phyloP scores from a whole-genome alignment of 129 eudicot species.

The Chrysanthemum makinoi region DNA sequence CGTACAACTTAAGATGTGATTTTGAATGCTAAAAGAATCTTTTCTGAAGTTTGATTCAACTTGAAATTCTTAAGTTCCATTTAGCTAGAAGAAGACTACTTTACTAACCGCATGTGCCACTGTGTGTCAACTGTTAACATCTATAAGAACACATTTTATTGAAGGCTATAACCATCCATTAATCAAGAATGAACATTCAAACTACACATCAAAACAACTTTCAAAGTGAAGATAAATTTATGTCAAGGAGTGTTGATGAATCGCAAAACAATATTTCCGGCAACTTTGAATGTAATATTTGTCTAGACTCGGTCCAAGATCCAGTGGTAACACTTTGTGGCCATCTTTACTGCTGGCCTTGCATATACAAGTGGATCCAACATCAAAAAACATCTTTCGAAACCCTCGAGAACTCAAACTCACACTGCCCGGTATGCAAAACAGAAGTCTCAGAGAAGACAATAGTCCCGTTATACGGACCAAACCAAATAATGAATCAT shows the following conservation, averaged over 20 bases:
- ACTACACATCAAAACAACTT: too few relatives aligned
- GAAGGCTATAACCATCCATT: too few relatives aligned
- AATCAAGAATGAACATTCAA: too few relatives aligned
- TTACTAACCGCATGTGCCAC: too few relatives aligned
- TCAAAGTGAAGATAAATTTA: neutral
- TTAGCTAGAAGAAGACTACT: too few relatives aligned
- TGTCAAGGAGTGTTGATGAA: neutral
- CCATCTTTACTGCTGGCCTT: constrained; percentile 40
- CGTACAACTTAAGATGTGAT: too few relatives aligned
- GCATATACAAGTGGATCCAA: constrained; percentile 38
- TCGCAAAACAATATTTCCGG: constrained; percentile 6
- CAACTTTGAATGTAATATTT: constrained; percentile 35
- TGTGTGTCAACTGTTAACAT: too few relatives aligned
- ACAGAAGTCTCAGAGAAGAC: constrained; percentile 29
- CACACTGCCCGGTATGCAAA: constrained; percentile 36
- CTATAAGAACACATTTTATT: too few relatives aligned
- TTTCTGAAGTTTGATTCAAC: too few relatives aligned
- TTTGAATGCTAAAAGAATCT: too few relatives aligned
- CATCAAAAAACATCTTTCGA: constrained; percentile 14
- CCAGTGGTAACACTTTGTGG: constrained; percentile 42
- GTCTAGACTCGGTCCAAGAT: constrained; percentile 29
- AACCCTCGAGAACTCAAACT: constrained; percentile 9
- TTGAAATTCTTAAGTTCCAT: too few relatives aligned
- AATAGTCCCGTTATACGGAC: constrained; percentile 34
- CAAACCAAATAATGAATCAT: neutral